Evolutionary conservation across 345 rosid species (phyloP).

Genomic region (Aethionema arabicum): DNA sequence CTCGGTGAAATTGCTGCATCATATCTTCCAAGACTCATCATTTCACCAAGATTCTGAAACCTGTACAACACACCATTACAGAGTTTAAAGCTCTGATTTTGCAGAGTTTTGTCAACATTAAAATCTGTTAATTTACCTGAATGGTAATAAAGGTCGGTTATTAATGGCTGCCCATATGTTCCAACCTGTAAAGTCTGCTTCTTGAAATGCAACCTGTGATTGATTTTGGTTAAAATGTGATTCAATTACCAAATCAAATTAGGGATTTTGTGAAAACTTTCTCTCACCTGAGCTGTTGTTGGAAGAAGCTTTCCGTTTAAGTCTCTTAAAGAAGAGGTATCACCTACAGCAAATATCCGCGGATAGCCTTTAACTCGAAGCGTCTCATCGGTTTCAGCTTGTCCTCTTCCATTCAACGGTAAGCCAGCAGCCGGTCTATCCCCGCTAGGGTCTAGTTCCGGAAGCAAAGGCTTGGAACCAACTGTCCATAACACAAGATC

Average conservation of each 20-base stretch:
- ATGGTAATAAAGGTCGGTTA: slow-evolving; percentile 81
- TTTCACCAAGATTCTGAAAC: slow-evolving; percentile 92
- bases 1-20: slow-evolving; percentile 88
- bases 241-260: not conserved
- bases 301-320: slow-evolving; percentile 76
- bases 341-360: slow-evolving; percentile 88
- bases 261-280: not conserved
- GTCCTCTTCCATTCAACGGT: slow-evolving; percentile 77
- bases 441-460: slow-evolving; percentile 50
- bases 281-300: slow-evolving; percentile 80
- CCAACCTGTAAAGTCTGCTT: slow-evolving; percentile 97
- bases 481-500: slow-evolving; percentile 94
- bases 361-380: slow-evolving; percentile 96
- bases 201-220: slow-evolving; percentile 90
- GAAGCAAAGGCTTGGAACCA: slow-evolving; percentile 79
- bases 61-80: slow-evolving; percentile 36
- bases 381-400: slow-evolving; percentile 93
- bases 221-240: not conserved
- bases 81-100: slow-evolving; percentile 2
- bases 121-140: slow-evolving; percentile 49
- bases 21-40: slow-evolving; percentile 88
- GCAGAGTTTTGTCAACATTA: slow-evolving; percentile 1
- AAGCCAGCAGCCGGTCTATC: slow-evolving; percentile 43
- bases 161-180: slow-evolving; percentile 97
- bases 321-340: slow-evolving; percentile 82